Evolutionary conservation across 805 yeast genomes (phyloP).

Genomic region (Wickerhamomyces queroliae): DNA sequence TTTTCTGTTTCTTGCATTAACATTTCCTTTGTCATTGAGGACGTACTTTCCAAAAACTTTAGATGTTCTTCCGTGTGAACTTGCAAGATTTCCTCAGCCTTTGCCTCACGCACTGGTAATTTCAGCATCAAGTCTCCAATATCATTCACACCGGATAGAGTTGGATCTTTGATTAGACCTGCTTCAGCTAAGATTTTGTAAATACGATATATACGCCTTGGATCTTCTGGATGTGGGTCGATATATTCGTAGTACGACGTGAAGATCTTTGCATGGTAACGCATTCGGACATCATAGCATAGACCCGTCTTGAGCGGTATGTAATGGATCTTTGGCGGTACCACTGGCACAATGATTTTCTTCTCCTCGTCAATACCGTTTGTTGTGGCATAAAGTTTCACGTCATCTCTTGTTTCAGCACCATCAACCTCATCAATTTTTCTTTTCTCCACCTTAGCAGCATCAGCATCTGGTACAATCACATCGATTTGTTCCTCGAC

Average conservation of each 20-base stretch:
- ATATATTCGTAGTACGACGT: slow-evolving; percentile 90
- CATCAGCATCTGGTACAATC: slow-evolving; percentile 7
- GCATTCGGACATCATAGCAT: slow-evolving; percentile 94
- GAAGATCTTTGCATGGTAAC: slow-evolving; percentile 93
- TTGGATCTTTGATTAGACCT: slow-evolving; percentile 79
- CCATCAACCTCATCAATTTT: slow-evolving; percentile 17
- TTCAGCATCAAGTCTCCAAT: slow-evolving; percentile 86
- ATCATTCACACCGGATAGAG: slow-evolving; percentile 58
- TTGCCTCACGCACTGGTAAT: slow-evolving; percentile 87
- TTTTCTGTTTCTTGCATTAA: slow-evolving; percentile 77
- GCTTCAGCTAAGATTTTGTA: slow-evolving; percentile 93
- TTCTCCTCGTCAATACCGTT: slow-evolving; percentile 16
- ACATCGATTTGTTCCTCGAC: slow-evolving; percentile 6
- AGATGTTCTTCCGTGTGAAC: slow-evolving; percentile 85
- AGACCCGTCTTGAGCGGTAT: slow-evolving; percentile 83
- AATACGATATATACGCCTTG: slow-evolving; percentile 89
- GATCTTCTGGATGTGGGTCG: slow-evolving; percentile 99
- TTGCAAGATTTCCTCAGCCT: slow-evolving; percentile 73
- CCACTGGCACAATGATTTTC: slow-evolving; percentile 47
- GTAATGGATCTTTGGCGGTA: slow-evolving; percentile 63
- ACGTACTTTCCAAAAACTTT: slow-evolving; percentile 68
- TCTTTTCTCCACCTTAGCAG: slow-evolving; percentile 12
- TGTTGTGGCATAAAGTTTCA: background rate
- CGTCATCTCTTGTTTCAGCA: slow-evolving; percentile 5
- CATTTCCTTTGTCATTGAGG: slow-evolving; percentile 69